Percentiles rank a stretch among this genome's conserved stretches.
These are phyloP conservation scores for Borealophlyctis nickersoniae DNA, from an alignment of 192 early-diverging fungal species.

Conservation along the genomic window DNA sequence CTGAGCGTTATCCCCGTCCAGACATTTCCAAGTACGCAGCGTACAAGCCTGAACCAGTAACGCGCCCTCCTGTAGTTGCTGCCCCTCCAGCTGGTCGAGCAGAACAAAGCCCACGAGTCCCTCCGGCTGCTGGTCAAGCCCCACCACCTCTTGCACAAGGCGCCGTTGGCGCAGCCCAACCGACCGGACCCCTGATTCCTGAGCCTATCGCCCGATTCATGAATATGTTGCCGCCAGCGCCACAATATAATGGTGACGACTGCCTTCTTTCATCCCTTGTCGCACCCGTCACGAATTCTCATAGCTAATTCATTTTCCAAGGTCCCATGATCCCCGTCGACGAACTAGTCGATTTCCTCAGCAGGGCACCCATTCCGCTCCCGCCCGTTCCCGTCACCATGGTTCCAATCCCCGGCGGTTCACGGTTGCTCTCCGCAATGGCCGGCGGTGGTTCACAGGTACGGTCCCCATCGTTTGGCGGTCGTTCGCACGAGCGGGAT, in stretches of 20 bases:
- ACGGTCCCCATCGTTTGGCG: no score
- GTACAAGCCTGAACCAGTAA: slow-evolving; percentile 53
- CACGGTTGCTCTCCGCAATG: neutral
- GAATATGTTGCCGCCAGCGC: neutral
- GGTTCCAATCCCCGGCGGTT: neutral
- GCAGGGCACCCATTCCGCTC: neutral
- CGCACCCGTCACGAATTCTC: no score
- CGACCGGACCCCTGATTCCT: neutral
- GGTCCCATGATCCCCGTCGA: neutral
- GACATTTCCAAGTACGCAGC: slow-evolving; percentile 69
- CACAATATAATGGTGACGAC: neutral
- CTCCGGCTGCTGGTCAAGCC: no score
- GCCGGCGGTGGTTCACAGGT: no score
- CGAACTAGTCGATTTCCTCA: neutral
- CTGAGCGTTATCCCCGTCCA: slow-evolving; percentile 69
- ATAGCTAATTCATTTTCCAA: no score
- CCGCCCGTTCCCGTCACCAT: neutral
- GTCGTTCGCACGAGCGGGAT: no score
- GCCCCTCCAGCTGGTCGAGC: neutral
- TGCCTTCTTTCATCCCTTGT: no score
- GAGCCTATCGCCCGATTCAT: neutral
- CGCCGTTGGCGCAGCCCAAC: no score
- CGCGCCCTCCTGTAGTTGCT: slow-evolving; percentile 1
- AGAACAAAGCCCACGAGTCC: no score
- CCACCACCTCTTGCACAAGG: no score